Base-by-base conservation (phyloP, 2,329 filamentous ascomycete genomes). In the Penicillium sp. region DNA sequence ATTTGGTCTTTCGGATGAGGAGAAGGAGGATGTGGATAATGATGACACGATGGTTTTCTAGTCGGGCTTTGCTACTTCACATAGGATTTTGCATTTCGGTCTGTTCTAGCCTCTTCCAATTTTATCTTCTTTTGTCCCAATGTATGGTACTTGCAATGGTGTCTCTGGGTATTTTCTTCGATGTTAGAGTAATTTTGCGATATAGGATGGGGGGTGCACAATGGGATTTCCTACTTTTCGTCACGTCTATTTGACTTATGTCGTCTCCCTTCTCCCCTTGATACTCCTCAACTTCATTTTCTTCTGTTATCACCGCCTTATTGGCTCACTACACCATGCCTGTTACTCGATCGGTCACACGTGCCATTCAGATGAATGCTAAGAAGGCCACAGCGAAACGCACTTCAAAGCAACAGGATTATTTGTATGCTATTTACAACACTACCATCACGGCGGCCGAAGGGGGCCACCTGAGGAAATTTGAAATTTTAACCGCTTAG, bases 1-100 rank as follows among this genome's bases (percentile, higher is more conserved):
- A 13, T 88, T 96, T 65, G 77, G 72, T 34, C 72, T 69, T 35
- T 57, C 69, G 27, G 62, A 54, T 16, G 57, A 56, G 18, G 56
- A 57, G 7, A 59, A 59, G 5, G 59, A 60, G 1, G 61, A 22
- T 22, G 19, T 58, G 43, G 55, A 54, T 66, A 62, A 67, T 58
- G 66, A 69, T 60, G 65, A 67, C 46, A 68, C 64, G 54, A 69
- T 70, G 67, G 53, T 64, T 39, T 57, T 69, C 36, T 64, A 60
- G 14, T 65, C 60, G 53, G 36, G 28, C 28, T 25, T 38, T 18
- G 28, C n/a, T 29, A 28, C 3, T 19, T 39, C 18, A 27, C 40
- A 19, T 34, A 39, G 41, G 41, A 39, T 25, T 22, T 35, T 53
- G 48, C 46, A 46, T 40, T 14, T 52, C 30, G 31, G 35, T 18